Evolutionary conservation across 108 stramenopile genomes (phyloP), one percentile per base, ranked within the genome.

Genomic region (Nitzschia inconspicua): DNA sequence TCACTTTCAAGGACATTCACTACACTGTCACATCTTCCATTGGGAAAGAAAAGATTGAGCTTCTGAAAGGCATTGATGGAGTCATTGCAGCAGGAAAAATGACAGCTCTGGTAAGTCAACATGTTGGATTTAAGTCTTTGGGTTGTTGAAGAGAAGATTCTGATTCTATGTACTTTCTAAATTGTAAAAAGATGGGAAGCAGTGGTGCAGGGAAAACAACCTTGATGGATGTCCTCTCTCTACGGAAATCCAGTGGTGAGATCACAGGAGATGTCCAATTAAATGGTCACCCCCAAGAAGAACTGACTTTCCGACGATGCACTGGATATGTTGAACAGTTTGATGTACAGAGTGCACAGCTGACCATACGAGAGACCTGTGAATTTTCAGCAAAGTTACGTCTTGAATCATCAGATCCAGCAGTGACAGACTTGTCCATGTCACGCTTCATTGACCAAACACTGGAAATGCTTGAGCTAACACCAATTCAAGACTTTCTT

Each of bases 241-340:
- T 94, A 11, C 82, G 95, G 19, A 95, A 95, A 65, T 68, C 88
- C 37, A 76, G 78, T 23, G 94, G 94, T 2, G 72, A 68, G 42
- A 63, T 93, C 36, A 60, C 65, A 8, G 94, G 95, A 22, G 89
- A 95, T 31, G 73, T 96, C 36, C 63, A 58, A 18, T 34, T 95
- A 40, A 96, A 94, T 56, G 95, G 95, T 22, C 82, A 80, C 52
- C 73, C 75, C 23, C 85, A 92, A 68, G 73, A 86, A 27, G 54
- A 70, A 36, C 57, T 62, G 23, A 75, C 79, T 26, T 86, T 86
- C 44, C 68, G 85, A 2, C 63, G 85, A 50, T 75, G 76, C 39
- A 76, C 79, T 4, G 96, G 91, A 14, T 96, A 96, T 47, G 89
- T 91, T 14, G 91, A 94, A 68, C 96, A 97, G 57, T 80, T 86